Evolutionary conservation across 805 yeast genomes (phyloP).

Genomic region (Ogataea pilisensis): DNA sequence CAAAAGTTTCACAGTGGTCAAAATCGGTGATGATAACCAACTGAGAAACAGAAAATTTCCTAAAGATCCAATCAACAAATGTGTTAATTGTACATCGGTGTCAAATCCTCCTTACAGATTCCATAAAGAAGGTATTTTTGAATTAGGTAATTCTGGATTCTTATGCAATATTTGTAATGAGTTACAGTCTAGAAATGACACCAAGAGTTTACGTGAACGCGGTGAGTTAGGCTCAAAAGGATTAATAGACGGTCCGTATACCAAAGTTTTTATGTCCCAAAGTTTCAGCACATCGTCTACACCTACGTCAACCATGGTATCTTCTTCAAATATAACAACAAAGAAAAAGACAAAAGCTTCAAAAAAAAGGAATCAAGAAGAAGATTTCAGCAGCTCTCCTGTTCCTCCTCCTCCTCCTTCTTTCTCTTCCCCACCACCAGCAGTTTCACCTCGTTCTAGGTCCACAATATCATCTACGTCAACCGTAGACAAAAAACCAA

Average conservation of each 20-base stretch:
- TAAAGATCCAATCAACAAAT: constrained; percentile 15
- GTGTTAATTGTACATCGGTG: constrained; percentile 30
- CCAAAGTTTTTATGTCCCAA: not conserved
- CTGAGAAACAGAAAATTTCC: constrained; percentile 10
- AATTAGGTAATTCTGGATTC: constrained; percentile 33
- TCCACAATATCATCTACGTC: too few relatives aligned
- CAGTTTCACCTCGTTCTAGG: too few relatives aligned
- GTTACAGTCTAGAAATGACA: constrained; percentile 21
- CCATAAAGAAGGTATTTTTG: constrained; percentile 31
- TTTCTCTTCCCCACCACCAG: not conserved
- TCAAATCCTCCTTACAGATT: constrained; percentile 31
- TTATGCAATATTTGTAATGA: constrained; percentile 28
- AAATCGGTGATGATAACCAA: constrained; percentile 24
- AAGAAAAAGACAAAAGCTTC: not conserved
- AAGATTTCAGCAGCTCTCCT: constrained; percentile 1
- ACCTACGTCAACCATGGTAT: too few relatives aligned
- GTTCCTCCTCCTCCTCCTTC: constrained; percentile 6
- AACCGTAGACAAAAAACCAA: constrained; percentile 3
- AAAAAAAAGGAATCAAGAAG: not conserved
- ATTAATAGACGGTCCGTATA: constrained; percentile 30
- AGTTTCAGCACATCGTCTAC: too few relatives aligned
- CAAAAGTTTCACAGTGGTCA: constrained; percentile 30
- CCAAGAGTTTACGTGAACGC: constrained; percentile 24
- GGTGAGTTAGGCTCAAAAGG: constrained; percentile 33
- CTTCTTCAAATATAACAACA: too few relatives aligned